These are phyloP conservation scores for Fusarium sublunatum DNA, from an alignment of 2,329 filamentous ascomycete genomes.

Conservation along the genomic window DNA sequence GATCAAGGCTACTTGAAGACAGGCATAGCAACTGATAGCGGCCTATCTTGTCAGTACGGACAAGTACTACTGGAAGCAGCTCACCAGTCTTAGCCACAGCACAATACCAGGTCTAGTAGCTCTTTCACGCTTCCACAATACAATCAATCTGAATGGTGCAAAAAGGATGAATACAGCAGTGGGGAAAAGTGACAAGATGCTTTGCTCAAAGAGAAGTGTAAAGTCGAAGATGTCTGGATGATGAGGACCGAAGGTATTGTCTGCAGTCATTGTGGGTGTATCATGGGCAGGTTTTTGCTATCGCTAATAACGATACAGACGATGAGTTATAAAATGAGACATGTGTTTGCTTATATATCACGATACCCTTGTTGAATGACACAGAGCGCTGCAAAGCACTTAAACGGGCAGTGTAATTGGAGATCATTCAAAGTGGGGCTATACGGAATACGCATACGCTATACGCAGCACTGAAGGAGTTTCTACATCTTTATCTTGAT, in stretches of 20 bases:
- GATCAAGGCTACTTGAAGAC: constrained; percentile 43
- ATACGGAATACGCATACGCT: constrained; percentile 21
- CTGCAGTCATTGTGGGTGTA: constrained; percentile 11
- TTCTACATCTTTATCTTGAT: no score
- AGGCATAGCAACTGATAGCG: constrained; percentile 11
- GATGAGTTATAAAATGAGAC: not conserved
- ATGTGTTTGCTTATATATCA: not conserved
- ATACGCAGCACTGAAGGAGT: not conserved
- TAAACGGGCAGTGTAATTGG: not conserved
- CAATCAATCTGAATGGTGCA: constrained; percentile 30
- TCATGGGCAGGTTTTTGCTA: not conserved
- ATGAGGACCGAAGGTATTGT: constrained; percentile 44
- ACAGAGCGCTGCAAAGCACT: constrained; percentile 27
- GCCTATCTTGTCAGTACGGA: constrained; percentile 21
- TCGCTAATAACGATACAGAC: no score
- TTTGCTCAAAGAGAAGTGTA: constrained; percentile 48
- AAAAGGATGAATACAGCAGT: constrained; percentile 42
- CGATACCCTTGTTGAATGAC: not conserved
- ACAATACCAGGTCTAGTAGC: constrained; percentile 11
- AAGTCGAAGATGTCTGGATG: constrained; percentile 46
- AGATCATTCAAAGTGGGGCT: constrained; percentile 9
- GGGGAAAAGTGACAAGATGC: constrained; percentile 46
- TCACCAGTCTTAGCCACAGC: constrained; percentile 43
- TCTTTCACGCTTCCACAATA: constrained; percentile 20
- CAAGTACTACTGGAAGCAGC: fast-evolving